A percentile compares a stretch with the other conserved stretches of the same genome.
phyloP scores from a whole-genome alignment of 2,329 filamentous ascomycete genomes.

The Zymoseptoria pseudotritici region DNA sequence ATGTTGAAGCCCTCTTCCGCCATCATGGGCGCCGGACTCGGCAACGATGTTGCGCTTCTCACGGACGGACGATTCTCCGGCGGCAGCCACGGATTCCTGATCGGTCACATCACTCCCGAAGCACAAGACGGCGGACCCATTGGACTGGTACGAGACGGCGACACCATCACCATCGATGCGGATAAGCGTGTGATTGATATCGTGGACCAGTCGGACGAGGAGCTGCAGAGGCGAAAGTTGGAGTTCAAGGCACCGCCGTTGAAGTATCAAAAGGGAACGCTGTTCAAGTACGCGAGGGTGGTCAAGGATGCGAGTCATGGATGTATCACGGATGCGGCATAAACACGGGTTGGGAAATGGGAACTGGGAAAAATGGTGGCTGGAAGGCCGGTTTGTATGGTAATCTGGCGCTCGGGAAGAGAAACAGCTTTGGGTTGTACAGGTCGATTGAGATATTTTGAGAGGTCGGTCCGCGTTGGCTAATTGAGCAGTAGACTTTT shows the following conservation, averaged over 20 bases:
- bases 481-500: no score
- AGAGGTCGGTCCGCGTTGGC: no score
- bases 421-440: not conserved
- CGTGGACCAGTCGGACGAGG: slow-evolving; percentile 58
- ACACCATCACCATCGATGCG: slow-evolving; percentile 74
- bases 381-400: not conserved
- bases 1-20: slow-evolving; percentile 66
- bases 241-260: slow-evolving; percentile 47
- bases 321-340: slow-evolving; percentile 47
- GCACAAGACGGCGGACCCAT: slow-evolving; percentile 81
- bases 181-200: slow-evolving; percentile 59
- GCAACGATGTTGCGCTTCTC: slow-evolving; percentile 65
- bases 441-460: not conserved
- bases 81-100: slow-evolving; percentile 78
- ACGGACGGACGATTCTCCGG: slow-evolving; percentile 73
- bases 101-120: slow-evolving; percentile 82
- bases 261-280: slow-evolving; percentile 52
- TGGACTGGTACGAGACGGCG: slow-evolving; percentile 71
- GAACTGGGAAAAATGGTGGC: not conserved
- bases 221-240: slow-evolving; percentile 46
- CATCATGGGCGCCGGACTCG: slow-evolving; percentile 66
- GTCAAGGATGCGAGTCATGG: slow-evolving; percentile 53
- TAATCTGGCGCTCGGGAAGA: not conserved
- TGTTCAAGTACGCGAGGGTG: slow-evolving; percentile 52
- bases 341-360: not conserved